Base-by-base conservation (phyloP, 345 rosid genomes). In the Clarkia xantiana region DNA sequence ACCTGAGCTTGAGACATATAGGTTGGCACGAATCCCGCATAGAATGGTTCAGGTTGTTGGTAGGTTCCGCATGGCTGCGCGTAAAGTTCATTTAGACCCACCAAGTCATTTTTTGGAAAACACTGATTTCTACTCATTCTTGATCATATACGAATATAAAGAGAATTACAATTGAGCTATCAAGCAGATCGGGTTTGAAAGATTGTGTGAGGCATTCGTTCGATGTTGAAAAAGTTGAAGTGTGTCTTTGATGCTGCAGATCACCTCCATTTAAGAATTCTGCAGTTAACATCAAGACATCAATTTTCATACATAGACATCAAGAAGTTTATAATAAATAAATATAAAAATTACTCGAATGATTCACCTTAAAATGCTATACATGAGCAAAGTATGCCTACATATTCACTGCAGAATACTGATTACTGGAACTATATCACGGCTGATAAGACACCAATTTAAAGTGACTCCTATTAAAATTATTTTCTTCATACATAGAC, bases 41-140 rank as follows among this genome's bases (percentile, higher is more conserved):
- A 68, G 57, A 54, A 73, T 19, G 70, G 72, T 62, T 81, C 79
- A 10, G 68, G 64, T 36, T 67, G 71, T 20, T 66, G 73, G 55
- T 73, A 67, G 13, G 81, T 44, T 40, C 71, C 68, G 56, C 74
- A 69, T 54, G 80, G 76, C 89, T 81, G 74, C 71, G 41, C 61
- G 48, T 29, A 60, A 45, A 14, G 51, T 49, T 60, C 40, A 8
- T 34, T 13, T 14, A 34, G 42, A 48, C 40, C 10, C 18, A 48
- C 14, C 34, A 48, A 48, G 36, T 29, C 36, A 7, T 2, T 29
- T 9, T 13, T 11, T 4, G 13, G 15, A 11, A 2, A 2, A 2
- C 15, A 49, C 34, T 10, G 42, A 43, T 11, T 40, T 20, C 11
- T 54, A 11, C 12, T 9, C 44, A 45, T n/a, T 19, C 16, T 12